phyloP scores from a whole-genome alignment of 768 basidiomycete species.

The Boletus bicolor region DNA sequence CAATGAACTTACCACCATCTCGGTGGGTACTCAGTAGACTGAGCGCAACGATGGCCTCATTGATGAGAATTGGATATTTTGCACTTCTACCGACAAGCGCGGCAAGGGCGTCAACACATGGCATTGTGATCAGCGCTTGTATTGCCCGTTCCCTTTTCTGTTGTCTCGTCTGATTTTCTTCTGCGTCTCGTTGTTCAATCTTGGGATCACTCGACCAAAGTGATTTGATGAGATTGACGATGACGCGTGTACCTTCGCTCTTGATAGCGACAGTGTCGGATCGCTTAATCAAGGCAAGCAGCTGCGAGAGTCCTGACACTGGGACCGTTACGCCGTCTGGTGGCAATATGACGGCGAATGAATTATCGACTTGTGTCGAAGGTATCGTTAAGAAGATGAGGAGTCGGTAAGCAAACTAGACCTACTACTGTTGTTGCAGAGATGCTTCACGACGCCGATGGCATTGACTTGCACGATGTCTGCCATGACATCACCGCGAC shows the following conservation, averaged over 20 bases:
- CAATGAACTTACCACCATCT: constrained; percentile 53
- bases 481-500: constrained; percentile 72
- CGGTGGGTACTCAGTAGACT: constrained; percentile 68
- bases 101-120: constrained; percentile 60
- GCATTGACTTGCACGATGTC: constrained; percentile 85
- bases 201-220: constrained; percentile 58
- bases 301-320: constrained; percentile 58
- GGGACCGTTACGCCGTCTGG: constrained; percentile 26
- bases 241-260: constrained; percentile 85
- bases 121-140: constrained; percentile 45
- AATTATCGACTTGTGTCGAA: constrained; percentile 39
- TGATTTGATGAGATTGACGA: constrained; percentile 82
- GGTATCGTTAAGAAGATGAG: constrained; percentile 31
- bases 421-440: constrained; percentile 75
- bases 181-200: constrained; percentile 27
- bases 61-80: constrained; percentile 81
- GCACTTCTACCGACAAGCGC: constrained; percentile 72
- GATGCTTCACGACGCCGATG: constrained; percentile 85
- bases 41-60: constrained; percentile 84
- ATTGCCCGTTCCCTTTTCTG: constrained; percentile 54
- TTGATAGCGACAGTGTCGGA: constrained; percentile 80
- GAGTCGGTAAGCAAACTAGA: constrained; percentile 1
- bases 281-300: constrained; percentile 72
- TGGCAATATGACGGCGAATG: constrained; percentile 51
- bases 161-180: constrained; percentile 40